Conservation (phyloP, 2,329 filamentous ascomycete genomes). For the Mariannaea sp. region DNA sequence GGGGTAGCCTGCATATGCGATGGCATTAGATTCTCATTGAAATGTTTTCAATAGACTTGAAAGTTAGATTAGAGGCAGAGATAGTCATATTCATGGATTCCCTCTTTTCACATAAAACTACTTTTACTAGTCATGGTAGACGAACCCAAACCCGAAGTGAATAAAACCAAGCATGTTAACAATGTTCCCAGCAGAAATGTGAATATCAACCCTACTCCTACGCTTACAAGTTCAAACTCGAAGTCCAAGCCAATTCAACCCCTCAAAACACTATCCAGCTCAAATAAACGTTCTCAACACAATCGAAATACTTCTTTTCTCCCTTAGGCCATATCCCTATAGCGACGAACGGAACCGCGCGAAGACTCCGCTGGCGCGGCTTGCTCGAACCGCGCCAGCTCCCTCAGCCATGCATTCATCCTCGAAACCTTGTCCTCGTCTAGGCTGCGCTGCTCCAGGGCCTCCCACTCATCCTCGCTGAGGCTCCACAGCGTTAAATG, state of each 20-base stretch:
- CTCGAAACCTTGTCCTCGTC: constrained; percentile 39
- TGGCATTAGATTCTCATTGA: too few relatives aligned
- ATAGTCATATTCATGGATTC: too few relatives aligned
- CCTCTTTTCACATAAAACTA: too few relatives aligned
- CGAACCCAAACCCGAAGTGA: too few relatives aligned
- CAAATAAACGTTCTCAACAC: too few relatives aligned
- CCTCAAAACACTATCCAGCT: too few relatives aligned
- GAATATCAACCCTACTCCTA: background rate
- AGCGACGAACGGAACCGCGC: constrained; percentile 2
- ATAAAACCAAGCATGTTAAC: too few relatives aligned
- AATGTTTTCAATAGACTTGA: too few relatives aligned
- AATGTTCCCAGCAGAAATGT: background rate
- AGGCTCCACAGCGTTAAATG: constrained; percentile 43
- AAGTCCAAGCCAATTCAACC: background rate
- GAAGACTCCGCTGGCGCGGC: constrained; percentile 9
- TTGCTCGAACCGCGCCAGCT: constrained; percentile 28
- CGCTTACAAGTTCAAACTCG: background rate
- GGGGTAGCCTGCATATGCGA: too few relatives aligned
- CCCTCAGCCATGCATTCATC: constrained; percentile 41
- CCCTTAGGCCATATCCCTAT: background rate
- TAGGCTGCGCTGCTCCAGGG: constrained; percentile 25
- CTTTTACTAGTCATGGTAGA: too few relatives aligned
- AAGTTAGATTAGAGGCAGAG: too few relatives aligned
- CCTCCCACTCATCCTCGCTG: constrained; percentile 36
- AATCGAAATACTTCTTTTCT: background rate